Evolutionary conservation across 2,329 filamentous ascomycete genomes (phyloP).

Genomic region (Furcasterigmium sp.): DNA sequence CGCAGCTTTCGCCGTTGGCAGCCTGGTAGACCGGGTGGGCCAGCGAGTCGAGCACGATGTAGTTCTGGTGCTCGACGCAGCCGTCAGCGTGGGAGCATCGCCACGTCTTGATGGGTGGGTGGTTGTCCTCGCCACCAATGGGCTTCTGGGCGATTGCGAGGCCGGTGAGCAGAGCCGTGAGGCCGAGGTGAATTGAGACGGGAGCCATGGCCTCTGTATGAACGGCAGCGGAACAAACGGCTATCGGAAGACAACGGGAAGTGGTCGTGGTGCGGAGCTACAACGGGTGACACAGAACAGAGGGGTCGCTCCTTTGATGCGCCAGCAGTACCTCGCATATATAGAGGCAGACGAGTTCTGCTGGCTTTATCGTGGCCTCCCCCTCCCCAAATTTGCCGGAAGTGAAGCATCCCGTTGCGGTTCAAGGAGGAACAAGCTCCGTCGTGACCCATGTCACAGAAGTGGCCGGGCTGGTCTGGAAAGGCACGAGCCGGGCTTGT

Average conservation of each 20-base stretch:
- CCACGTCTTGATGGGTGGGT: constrained; percentile 46
- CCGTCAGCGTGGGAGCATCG: constrained; percentile 45
- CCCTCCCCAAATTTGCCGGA: neutral
- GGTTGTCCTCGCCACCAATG: constrained; percentile 36
- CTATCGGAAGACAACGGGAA: too few relatives aligned
- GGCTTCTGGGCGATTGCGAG: constrained; percentile 31
- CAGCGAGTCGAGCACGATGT: constrained; percentile 43
- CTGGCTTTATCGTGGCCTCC: too few relatives aligned
- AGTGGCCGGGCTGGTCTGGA: too few relatives aligned
- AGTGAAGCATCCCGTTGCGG: neutral
- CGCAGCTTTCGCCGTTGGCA: constrained; percentile 24
- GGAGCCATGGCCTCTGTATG: constrained; percentile 5
- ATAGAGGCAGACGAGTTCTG: too few relatives aligned
- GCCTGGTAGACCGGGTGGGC: constrained; percentile 39
- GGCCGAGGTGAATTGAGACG: constrained; percentile 4
- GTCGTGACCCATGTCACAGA: neutral
- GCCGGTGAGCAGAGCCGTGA: constrained; percentile 14
- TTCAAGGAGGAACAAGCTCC: constrained; percentile 1
- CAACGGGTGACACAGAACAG: too few relatives aligned
- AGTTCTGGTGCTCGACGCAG: constrained; percentile 40
- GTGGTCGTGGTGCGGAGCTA: too few relatives aligned
- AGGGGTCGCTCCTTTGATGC: too few relatives aligned
- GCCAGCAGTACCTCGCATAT: too few relatives aligned
- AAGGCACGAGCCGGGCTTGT: too few relatives aligned
- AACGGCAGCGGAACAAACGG: too few relatives aligned